These are phyloP conservation scores for Dictyostelium intermedium DNA, from an alignment of 78 protist genomes.

Conservation along the genomic window DNA sequence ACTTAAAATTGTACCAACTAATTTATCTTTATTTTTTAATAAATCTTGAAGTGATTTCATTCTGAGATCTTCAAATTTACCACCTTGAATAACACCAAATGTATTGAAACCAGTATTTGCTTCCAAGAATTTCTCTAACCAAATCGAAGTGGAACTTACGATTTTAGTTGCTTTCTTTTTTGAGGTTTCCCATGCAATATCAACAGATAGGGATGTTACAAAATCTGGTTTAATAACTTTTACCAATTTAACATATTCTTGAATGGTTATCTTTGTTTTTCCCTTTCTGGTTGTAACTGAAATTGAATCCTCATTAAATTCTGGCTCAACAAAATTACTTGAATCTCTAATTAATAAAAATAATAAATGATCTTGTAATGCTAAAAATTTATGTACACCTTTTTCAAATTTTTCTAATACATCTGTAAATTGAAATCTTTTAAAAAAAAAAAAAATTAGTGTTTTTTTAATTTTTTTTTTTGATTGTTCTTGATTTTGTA, in stretches of 20 bases:
- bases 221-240: conserved; percentile 28
- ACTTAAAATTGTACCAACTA: conserved; percentile 39
- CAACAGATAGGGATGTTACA: conserved; percentile 8
- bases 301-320: conserved; percentile 21
- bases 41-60: conserved; percentile 18
- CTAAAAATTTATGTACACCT: conserved; percentile 54
- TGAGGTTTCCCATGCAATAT: conserved; percentile 24
- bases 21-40: neutral
- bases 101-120: neutral
- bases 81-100: conserved; percentile 57
- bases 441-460: no score
- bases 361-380: conserved; percentile 57
- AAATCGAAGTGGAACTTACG: neutral
- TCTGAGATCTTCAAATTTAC: conserved; percentile 25
- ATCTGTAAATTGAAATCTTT: conserved; percentile 57
- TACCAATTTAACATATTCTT: conserved; percentile 14
- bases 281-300: conserved; percentile 50
- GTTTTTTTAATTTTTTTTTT: neutral
- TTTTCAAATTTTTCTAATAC: conserved; percentile 50
- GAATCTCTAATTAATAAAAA: conserved; percentile 52
- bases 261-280: neutral
- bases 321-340: neutral
- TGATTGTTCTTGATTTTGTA: no score
- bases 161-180: conserved; percentile 30
- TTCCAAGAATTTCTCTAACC: conserved; percentile 5